Base-by-base conservation (phyloP, 306 rosid genomes). In the Cucumis hystrix region DNA sequence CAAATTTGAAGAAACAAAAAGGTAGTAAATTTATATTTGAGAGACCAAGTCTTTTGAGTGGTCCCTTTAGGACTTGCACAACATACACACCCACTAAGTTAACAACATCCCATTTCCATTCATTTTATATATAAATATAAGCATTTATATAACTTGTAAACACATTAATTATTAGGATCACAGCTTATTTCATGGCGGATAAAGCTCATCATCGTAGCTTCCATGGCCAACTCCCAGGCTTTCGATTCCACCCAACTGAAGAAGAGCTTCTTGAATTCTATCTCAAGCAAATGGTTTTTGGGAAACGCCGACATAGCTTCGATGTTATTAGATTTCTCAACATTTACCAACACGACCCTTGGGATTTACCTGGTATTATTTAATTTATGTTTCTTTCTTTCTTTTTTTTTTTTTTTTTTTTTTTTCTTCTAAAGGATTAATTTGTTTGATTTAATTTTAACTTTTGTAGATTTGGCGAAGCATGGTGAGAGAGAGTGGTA, bases 401-500 rank as follows among this genome's bases (percentile, higher is more conserved):
- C 5, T 11, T 30, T 28, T 6, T 1, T 0, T 61, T 10, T 55
- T 20, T 8, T 33, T 4, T 30, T 52, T 14, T 28, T 7, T 1
- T 0, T 28, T 6, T 55, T 20, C 8, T 33, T 8, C 15, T 0
- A 28, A 28, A 28, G 30, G 30, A 1, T 28, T 28, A 28, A 28
- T 28, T 28, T 28, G 30, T 28, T 28, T 28, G 30, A 28, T 28
- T 1, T 28, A 28, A 28, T 28, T 28, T 28, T 28, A 28, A 28
- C 3, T 28, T 54, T 59, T 54, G 25, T 47, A 93, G 98, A 84
- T 17, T 39, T 90, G 82, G 87, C 96, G 1, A 88, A 87, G 82
- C 88, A 86, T 6, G 98, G 98, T 6, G 98, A 94, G 78, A 90
- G 98, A 76, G 98, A 94, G 58, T 94, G 98, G 98, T 94, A 94